Percentiles rank a stretch among this genome's conserved stretches.
Evolutionary conservation across 768 basidiomycete species (phyloP).

Genomic region (Lactarius vividus): DNA sequence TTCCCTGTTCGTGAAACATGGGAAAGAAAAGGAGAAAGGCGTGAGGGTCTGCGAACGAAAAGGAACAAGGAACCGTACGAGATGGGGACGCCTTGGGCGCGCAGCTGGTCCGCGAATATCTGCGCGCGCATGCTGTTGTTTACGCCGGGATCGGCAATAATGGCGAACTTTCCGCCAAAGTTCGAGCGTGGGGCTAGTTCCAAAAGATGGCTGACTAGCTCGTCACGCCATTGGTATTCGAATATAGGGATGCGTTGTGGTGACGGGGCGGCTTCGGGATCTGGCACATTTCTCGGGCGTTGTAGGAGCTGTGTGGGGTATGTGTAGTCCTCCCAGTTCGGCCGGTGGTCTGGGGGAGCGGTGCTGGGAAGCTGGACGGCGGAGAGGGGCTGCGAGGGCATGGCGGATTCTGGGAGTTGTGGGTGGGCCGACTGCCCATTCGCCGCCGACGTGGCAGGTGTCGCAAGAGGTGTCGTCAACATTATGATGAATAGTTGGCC

Average conservation of each 20-base stretch:
- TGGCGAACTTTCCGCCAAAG: slow-evolving; percentile 18
- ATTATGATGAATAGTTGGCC: neutral
- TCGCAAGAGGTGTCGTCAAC: neutral
- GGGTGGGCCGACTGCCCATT: neutral
- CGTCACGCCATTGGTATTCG: slow-evolving; percentile 13
- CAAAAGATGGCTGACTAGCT: neutral
- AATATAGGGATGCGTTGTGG: neutral
- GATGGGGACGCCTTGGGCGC: neutral
- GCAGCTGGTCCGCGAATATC: slow-evolving; percentile 4
- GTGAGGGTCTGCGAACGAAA: neutral
- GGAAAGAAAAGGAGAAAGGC: neutral
- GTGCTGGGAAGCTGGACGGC: neutral
- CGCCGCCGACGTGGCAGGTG: neutral
- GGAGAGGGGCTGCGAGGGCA: neutral
- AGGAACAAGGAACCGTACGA: slow-evolving; percentile 6
- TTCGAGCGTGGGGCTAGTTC: slow-evolving; percentile 1
- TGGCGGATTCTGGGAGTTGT: neutral
- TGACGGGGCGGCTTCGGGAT: neutral
- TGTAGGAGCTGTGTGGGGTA: neutral
- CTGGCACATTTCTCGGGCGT: neutral
- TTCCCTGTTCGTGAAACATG: neutral
- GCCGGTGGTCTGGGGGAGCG: neutral
- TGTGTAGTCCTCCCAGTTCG: neutral
- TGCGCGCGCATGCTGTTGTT: slow-evolving; percentile 5
- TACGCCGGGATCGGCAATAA: slow-evolving; percentile 7